phyloP scores from a whole-genome alignment of 2,329 filamentous ascomycete species.

The Metarhizium brunneum region DNA sequence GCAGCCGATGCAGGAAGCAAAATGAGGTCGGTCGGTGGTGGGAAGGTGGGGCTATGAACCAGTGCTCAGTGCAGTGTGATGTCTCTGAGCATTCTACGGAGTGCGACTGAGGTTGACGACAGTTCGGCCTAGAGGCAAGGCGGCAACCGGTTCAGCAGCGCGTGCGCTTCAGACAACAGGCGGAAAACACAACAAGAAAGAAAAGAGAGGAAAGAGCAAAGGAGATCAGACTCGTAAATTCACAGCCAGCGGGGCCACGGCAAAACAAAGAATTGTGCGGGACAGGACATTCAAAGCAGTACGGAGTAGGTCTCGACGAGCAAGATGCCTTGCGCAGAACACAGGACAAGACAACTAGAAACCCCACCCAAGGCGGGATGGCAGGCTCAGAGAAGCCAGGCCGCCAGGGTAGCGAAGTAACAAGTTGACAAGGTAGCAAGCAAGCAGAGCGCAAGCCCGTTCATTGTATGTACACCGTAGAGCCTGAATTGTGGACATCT shows the following conservation, averaged over 20 bases:
- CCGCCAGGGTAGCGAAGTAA: too few relatives aligned
- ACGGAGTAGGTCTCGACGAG: neutral
- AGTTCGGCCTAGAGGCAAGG: neutral
- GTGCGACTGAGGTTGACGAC: neutral
- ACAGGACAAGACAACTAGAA: neutral
- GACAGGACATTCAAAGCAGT: neutral
- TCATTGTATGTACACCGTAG: too few relatives aligned
- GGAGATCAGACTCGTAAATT: neutral
- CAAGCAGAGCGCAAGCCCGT: neutral
- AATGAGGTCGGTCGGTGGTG: conserved; percentile 1
- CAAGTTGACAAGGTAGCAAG: neutral
- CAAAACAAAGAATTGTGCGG: neutral
- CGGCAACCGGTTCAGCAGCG: neutral
- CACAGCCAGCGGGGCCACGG: conserved; percentile 1
- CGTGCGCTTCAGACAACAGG: neutral
- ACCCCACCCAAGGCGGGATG: conserved; percentile 12
- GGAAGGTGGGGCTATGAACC: conserved; percentile 3
- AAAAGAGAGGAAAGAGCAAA: neutral
- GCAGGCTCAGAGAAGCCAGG: conserved; percentile 9
- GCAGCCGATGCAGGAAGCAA: neutral
- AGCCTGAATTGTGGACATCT: neutral
- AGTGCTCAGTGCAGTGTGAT: neutral
- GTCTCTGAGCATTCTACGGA: neutral
- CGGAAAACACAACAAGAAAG: neutral
- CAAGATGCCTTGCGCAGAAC: neutral